Percentiles rank a stretch among this genome's conserved stretches.
These are phyloP conservation scores for Venturia pyrina DNA, from an alignment of 2,329 filamentous ascomycete genomes.

Conservation along the genomic window DNA sequence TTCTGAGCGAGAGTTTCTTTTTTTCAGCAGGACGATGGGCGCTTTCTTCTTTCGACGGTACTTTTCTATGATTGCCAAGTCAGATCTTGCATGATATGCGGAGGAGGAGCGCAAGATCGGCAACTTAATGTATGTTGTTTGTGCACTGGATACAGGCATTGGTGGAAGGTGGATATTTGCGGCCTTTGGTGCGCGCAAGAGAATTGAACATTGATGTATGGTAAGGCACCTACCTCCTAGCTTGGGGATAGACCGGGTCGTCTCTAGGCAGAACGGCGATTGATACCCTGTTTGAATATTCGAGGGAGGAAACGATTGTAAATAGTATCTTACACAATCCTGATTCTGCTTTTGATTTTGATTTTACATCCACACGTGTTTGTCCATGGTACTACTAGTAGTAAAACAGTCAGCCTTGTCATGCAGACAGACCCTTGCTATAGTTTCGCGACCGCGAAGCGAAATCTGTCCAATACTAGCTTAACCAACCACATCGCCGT, in stretches of 20 bases:
- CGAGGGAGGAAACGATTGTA: neutral
- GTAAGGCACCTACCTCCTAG: too few relatives aligned
- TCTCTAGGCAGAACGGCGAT: neutral
- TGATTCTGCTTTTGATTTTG: neutral
- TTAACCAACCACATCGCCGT: neutral
- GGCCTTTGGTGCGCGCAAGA: neutral
- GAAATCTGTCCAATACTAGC: neutral
- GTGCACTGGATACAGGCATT: neutral
- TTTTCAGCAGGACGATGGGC: neutral
- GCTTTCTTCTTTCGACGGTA: neutral
- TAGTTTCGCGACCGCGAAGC: neutral
- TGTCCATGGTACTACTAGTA: neutral
- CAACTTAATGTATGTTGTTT: constrained; percentile 7
- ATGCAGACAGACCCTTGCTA: neutral
- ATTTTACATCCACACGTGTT: neutral
- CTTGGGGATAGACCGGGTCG: neutral
- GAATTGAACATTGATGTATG: neutral
- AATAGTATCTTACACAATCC: neutral
- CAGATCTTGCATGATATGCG: neutral
- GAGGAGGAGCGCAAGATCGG: neutral
- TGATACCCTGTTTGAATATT: constrained; percentile 4
- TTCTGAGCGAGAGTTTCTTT: neutral
- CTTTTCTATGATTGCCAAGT: neutral
- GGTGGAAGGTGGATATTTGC: neutral
- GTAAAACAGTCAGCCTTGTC: neutral